Conservation (phyloP, 768 basidiomycete species). For the Leccinum olivaceopallidum region DNA sequence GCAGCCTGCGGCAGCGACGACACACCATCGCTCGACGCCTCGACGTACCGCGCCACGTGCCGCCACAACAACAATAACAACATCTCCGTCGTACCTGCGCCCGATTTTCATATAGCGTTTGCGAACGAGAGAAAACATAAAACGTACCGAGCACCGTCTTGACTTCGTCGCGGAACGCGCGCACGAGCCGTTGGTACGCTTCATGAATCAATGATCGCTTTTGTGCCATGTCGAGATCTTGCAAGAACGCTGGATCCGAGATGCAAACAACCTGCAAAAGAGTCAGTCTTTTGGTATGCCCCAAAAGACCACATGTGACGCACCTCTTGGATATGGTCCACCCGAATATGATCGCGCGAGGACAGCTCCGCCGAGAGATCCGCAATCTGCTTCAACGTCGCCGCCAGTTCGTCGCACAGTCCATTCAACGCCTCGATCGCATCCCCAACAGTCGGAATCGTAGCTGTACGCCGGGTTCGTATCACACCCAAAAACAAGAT, state of each 20-base stretch:
- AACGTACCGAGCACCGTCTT: slow-evolving; percentile 54
- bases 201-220: slow-evolving; percentile 65
- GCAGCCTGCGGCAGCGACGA: slow-evolving; percentile 1
- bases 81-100: slow-evolving; percentile 71
- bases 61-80: slow-evolving; percentile 78
- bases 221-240: slow-evolving; percentile 68
- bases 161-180: slow-evolving; percentile 44
- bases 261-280: slow-evolving; percentile 46
- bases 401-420: slow-evolving; percentile 60
- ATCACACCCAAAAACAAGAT: background rate
- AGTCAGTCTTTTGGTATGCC: background rate
- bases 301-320: slow-evolving; percentile 6
- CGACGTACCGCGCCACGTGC: slow-evolving; percentile 67
- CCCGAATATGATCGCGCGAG: slow-evolving; percentile 66
- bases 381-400: slow-evolving; percentile 62
- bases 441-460: slow-evolving; percentile 75
- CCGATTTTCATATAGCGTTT: background rate
- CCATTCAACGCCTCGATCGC: slow-evolving; percentile 65
- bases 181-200: slow-evolving; percentile 52
- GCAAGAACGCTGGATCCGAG: slow-evolving; percentile 55
- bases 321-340: slow-evolving; percentile 74
- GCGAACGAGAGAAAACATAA: background rate
- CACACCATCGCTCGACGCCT: slow-evolving; percentile 25
- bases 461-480: slow-evolving; percentile 43
- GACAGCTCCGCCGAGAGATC: slow-evolving; percentile 71